Evolutionary conservation across 345 rosid species (phyloP).

Genomic region (Odontarrhena argentea): DNA sequence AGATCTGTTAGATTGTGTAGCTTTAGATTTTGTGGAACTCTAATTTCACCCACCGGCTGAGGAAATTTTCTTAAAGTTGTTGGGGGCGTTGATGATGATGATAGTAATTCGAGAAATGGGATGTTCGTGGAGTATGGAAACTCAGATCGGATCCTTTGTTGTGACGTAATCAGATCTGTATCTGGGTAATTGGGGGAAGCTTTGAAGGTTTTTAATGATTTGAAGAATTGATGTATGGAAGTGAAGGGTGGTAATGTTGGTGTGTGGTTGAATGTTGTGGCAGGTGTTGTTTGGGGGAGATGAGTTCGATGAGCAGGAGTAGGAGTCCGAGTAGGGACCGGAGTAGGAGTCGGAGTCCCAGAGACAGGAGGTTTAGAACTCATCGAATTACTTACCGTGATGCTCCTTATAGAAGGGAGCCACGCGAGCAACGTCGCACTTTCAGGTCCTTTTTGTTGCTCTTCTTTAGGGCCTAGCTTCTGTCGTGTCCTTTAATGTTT

Average conservation of each 20-base stretch:
- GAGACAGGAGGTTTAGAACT: conserved; percentile 86
- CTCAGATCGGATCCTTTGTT: conserved; percentile 12
- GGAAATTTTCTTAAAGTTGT: neutral
- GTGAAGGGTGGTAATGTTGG: conserved; percentile 41
- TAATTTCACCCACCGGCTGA: neutral
- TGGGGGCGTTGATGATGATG: conserved; percentile 26
- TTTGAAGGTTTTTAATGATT: conserved; percentile 4
- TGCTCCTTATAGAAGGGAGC: conserved; percentile 74
- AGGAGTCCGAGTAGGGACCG: conserved; percentile 75
- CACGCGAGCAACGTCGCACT: conserved; percentile 63
- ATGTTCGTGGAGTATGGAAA: conserved; percentile 21
- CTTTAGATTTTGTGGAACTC: neutral
- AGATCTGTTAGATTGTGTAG: conserved; percentile 25
- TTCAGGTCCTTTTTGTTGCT: conserved; percentile 63
- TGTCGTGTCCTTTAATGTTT: conserved; percentile 12
- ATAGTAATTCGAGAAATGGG: conserved; percentile 4
- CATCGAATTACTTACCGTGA: conserved; percentile 80
- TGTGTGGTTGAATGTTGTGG: conserved; percentile 44
- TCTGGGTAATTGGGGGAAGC: conserved; percentile 1
- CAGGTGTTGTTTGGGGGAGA: conserved; percentile 36
- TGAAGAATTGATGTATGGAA: conserved; percentile 26
- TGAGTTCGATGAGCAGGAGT: conserved; percentile 65
- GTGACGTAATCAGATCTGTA: conserved; percentile 21
- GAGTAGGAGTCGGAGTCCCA: conserved; percentile 83
- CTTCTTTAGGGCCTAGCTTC: conserved; percentile 24